phyloP scores from a whole-genome alignment of 805 yeast genomes.

The Blastobotrys peoriensis region DNA sequence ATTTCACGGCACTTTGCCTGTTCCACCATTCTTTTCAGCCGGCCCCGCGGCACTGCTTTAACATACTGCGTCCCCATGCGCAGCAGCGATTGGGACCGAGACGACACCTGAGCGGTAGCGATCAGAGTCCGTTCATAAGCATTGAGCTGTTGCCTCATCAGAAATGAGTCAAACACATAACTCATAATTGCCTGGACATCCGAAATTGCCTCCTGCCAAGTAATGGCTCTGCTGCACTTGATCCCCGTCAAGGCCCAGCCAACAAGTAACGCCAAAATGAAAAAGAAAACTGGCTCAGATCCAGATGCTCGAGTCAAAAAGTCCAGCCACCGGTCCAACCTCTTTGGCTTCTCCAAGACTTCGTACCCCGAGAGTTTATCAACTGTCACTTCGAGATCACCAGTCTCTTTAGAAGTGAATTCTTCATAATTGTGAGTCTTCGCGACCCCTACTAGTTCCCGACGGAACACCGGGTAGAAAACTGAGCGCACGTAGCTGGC shows the following conservation, averaged over 20 bases:
- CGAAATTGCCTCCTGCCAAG: slow-evolving; percentile 11
- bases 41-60: no score
- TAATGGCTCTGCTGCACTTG: neutral
- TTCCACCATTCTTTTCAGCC: no score
- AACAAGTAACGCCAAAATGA: slow-evolving; percentile 6
- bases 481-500: no score
- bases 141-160: slow-evolving; percentile 14
- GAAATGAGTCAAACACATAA: slow-evolving; percentile 9
- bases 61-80: neutral
- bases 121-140: neutral
- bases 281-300: slow-evolving; percentile 8
- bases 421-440: no score
- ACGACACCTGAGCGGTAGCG: slow-evolving; percentile 9
- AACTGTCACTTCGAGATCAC: neutral
- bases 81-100: slow-evolving; percentile 6
- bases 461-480: no score
- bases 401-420: no score
- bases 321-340: slow-evolving; percentile 11
- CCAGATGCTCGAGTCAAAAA: slow-evolving; percentile 5
- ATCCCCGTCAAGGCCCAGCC: slow-evolving; percentile 15
- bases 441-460: no score
- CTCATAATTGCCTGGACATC: slow-evolving; percentile 11
- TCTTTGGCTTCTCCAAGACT: neutral
- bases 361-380: neutral
- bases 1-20: no score